Base-by-base conservation (phyloP, 306 rosid species). In the Ormosia emarginata region DNA sequence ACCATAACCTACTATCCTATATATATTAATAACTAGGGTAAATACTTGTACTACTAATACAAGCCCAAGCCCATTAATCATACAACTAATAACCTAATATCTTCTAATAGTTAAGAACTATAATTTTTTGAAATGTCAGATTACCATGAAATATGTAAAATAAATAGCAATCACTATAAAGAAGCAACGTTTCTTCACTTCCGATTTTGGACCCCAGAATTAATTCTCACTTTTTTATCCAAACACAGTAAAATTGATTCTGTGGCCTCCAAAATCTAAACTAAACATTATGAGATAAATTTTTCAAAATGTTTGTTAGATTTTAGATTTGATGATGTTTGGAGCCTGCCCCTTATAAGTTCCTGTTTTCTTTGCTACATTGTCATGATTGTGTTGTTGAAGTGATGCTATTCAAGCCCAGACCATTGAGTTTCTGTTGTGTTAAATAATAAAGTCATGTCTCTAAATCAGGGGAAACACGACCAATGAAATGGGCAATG, bases 401-500 rank as follows among this genome's bases (percentile, higher is more conserved):
- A 55, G 55, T 33, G 64, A 39, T 77, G 39, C 56, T 78, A 8
- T 81, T 49, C 69, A 2, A 50, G 5, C 37, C 30, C n/a, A 1
- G 41, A 82, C 30, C 14, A 37, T 34, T 33, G 49, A 29, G 77
- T 41, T 56, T 41, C 4, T 14, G 6, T 7, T 30, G 11, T 65
- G 37, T 79, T 52, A 72, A 64, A 39, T 87, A 74, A 84, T 78
- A 47, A 73, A 13, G 74, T 74, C 67, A 37, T 67, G 44, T 79
- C 76, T 81, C 76, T 74, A 82, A 49, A 78, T 76, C 85, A 90
- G 94, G 96, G 97, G 96, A 91, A 66, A 41, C 86, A 33, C 96
- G 90, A 47, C 97, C 97, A 46, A 87, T 91, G 97, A 90, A 90
- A 84, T 91, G 94, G 91, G 92, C 92, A 17, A 90, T 93, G 93